A percentile compares a stretch with the other conserved stretches of the same genome.
Conservation (phyloP, 78 protist genomes). For the Dictyostelium purpureum region DNA sequence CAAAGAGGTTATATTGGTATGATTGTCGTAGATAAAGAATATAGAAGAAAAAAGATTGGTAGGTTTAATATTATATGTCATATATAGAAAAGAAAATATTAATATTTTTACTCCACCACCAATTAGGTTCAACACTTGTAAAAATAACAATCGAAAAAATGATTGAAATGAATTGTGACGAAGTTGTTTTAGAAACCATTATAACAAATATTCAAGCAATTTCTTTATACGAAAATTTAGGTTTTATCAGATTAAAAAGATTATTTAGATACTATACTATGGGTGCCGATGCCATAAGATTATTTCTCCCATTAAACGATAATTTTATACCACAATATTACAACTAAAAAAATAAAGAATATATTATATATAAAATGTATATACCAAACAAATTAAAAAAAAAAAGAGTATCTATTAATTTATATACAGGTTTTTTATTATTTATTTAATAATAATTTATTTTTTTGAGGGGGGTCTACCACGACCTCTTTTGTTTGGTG, state of each 20-base stretch:
- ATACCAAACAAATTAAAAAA: neutral
- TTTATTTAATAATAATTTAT: neutral
- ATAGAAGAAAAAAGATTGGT: slow-evolving; percentile 84
- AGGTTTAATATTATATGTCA: neutral
- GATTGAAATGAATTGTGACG: slow-evolving; percentile 67
- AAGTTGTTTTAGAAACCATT: slow-evolving; percentile 92
- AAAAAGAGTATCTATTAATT: neutral
- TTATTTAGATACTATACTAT: slow-evolving; percentile 86
- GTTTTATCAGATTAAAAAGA: slow-evolving; percentile 91
- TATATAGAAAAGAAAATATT: too few species aligned
- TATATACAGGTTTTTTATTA: neutral
- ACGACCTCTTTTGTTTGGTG: neutral
- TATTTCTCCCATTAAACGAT: slow-evolving; percentile 60
- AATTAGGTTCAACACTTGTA: slow-evolving; percentile 48
- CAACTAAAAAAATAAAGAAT: too few species aligned
- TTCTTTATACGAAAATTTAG: slow-evolving; percentile 88
- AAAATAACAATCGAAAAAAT: slow-evolving; percentile 56
- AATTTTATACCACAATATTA: slow-evolving; percentile 30
- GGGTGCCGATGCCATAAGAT: slow-evolving; percentile 76
- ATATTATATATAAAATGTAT: too few species aligned
- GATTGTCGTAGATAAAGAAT: slow-evolving; percentile 88
- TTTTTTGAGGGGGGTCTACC: slow-evolving; percentile 6
- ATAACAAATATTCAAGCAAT: slow-evolving; percentile 89
- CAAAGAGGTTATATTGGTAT: slow-evolving; percentile 94
- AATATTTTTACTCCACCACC: too few species aligned